Evolutionary conservation across 306 rosid species (phyloP).

Genomic region (Castanospermum australe): DNA sequence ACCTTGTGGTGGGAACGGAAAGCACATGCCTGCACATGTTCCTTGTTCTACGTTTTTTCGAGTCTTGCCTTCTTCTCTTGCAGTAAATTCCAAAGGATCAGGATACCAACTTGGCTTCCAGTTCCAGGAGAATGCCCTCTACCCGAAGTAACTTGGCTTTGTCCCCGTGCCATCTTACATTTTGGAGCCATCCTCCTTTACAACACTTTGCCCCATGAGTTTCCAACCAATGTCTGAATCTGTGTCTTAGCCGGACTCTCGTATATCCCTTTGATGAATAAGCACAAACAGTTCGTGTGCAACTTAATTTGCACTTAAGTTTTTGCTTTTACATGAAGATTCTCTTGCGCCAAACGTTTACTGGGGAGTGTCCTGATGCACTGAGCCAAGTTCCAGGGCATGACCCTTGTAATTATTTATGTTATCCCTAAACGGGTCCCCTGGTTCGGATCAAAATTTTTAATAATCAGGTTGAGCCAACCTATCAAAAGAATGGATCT

Average conservation of each 20-base stretch:
- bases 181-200: not conserved
- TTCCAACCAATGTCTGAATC: too few relatives aligned
- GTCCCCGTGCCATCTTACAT: not conserved
- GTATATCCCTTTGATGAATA: not conserved
- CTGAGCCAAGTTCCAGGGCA: too few relatives aligned
- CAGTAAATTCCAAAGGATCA: not conserved
- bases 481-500: too few relatives aligned
- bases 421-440: too few relatives aligned
- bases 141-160: not conserved
- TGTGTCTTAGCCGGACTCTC: too few relatives aligned
- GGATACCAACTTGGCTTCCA: too few relatives aligned
- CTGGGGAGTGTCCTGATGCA: too few relatives aligned
- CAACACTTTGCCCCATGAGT: not conserved
- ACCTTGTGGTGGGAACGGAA: slow-evolving; percentile 39
- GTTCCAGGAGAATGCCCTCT: not conserved
- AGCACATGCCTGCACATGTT: slow-evolving; percentile 45
- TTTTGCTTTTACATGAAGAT: not conserved
- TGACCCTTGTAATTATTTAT: too few relatives aligned
- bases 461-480: too few relatives aligned
- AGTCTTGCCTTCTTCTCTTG: not conserved
- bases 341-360: not conserved
- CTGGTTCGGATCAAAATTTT: too few relatives aligned
- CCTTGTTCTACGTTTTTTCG: not conserved
- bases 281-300: not conserved
- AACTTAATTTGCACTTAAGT: not conserved